Conservation (phyloP, 2,329 filamentous ascomycete species). For the Fusarium buharicum region DNA sequence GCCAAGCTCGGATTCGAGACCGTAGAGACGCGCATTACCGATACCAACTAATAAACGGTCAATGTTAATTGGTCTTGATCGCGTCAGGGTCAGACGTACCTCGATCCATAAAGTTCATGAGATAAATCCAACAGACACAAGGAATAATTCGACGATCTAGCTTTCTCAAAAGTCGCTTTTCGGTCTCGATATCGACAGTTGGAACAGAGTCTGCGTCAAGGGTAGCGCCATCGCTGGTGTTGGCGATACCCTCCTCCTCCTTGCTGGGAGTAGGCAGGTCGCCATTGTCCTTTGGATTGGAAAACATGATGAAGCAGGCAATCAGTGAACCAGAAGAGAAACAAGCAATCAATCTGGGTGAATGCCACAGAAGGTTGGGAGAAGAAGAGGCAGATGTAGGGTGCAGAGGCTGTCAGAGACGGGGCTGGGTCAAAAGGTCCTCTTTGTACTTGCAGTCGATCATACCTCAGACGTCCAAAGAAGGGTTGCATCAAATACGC, state of each 20-base stretch:
- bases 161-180: conserved; percentile 44
- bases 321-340: not conserved
- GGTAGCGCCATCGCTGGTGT: conserved; percentile 24
- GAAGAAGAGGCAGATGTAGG: conserved; percentile 13
- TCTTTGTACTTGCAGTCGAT: conserved; percentile 17
- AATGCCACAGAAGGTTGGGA: not conserved
- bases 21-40: conserved; percentile 67
- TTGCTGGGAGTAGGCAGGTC: conserved; percentile 22
- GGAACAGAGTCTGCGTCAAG: conserved; percentile 20
- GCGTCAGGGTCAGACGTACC: conserved; percentile 23
- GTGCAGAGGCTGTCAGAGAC: not conserved
- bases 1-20: conserved; percentile 64
- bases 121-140: conserved; percentile 49
- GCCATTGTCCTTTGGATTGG: conserved; percentile 3
- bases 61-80: rapidly evolving
- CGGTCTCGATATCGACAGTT: conserved; percentile 35
- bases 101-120: conserved; percentile 53
- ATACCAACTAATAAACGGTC: conserved; percentile 67
- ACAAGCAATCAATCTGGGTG: not conserved
- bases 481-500: conserved; percentile 21
- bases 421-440: conserved; percentile 14
- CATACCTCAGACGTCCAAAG: not conserved
- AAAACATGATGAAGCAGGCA: conserved; percentile 13
- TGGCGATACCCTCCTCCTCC: conserved; percentile 27
- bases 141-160: conserved; percentile 49